phyloP scores from a whole-genome alignment of 192 early-diverging fungal species.

The Coemansia sp. region DNA sequence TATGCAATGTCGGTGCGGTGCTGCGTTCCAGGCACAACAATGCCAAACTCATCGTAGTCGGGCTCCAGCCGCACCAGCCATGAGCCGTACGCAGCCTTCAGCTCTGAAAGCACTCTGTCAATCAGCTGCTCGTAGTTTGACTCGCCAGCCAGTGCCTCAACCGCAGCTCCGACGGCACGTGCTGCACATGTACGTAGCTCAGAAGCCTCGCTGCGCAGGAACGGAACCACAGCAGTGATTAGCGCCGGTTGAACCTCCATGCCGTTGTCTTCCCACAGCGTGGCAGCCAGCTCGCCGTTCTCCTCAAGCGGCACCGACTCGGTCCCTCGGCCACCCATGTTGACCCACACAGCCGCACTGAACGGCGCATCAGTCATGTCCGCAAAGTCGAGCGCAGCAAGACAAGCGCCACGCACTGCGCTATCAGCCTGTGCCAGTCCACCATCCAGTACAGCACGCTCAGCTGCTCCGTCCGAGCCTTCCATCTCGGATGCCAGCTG shows the following conservation, averaged over 20 bases:
- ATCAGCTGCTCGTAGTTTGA: constrained; percentile 10
- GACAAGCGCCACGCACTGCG: constrained; percentile 42
- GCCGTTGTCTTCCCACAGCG: constrained; percentile 49
- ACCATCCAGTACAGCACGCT: constrained; percentile 39
- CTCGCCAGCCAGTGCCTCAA: constrained; percentile 8
- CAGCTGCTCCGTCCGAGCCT: constrained; percentile 29
- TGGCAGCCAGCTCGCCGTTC: constrained; percentile 31
- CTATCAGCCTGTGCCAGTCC: constrained; percentile 38
- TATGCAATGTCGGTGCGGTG: constrained; percentile 77
- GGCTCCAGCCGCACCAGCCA: constrained; percentile 73
- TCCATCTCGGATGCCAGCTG: constrained; percentile 60
- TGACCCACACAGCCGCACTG: constrained; percentile 35
- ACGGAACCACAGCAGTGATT: constrained; percentile 26
- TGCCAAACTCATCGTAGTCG: constrained; percentile 87
- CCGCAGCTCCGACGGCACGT: constrained; percentile 21
- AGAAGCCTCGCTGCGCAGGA: constrained; percentile 15
- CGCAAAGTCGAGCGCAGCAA: constrained; percentile 48
- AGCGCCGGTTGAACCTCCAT: constrained; percentile 33
- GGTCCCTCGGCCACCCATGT: constrained; percentile 22
- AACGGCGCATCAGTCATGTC: constrained; percentile 42
- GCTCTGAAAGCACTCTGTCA: constrained; percentile 13
- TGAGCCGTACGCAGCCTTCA: constrained; percentile 27
- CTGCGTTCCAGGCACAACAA: constrained; percentile 81
- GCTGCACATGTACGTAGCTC: constrained; percentile 39
- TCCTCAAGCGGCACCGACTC: constrained; percentile 29